Evolutionary conservation across 140 eudicot genomes (phyloP), one percentile per base, ranked within the genome.

Genomic region (Flaveria floridana): DNA sequence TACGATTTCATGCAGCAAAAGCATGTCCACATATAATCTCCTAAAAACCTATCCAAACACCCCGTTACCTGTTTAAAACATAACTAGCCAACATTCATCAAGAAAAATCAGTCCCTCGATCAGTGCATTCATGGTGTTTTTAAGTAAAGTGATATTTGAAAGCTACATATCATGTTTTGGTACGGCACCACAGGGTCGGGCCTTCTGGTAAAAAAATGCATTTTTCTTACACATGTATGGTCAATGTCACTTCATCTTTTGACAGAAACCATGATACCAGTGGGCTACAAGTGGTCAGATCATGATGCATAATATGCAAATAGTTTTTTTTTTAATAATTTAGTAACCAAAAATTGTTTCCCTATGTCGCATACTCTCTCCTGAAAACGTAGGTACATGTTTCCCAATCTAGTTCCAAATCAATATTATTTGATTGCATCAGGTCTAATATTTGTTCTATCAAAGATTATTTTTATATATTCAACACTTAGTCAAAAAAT

Each of bases 201-300:
- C 26, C 16, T 55, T 73, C 70, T 73, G 58, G 26, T 73, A 41
- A 59, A 59, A 58, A 42, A 4, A 10, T 25, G 26, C 10, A 26
- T 23, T 41, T 12, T 73, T 44, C 78, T 39, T 73, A 44, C 28
- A 57, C 77, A 58, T 19, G 59, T 58, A 14, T 12, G 65, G 18
- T 71, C 65, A 30, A 71, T n/a, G 51, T 71, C 48, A 51, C 65
- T 71, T 71, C 12, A 28, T n/a, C 44, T 52, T 44, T 53, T n/a
- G 30, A 71, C 65, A 52, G 34, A 71, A 70, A 70, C 63, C 70
- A 69, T 15, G 64, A 70, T 28, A 16, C 62, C 46, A 15, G 25
- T 11, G 51, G 72, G 39, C 73, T 68, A 21, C 58, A 70, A 50
- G 62, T 51, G 75, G 62, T 70, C 59, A 28, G 50, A 51, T 9